Evolutionary conservation across 352 stramenopile species (phyloP).

Genomic region (Phytopythium mirpurense): DNA sequence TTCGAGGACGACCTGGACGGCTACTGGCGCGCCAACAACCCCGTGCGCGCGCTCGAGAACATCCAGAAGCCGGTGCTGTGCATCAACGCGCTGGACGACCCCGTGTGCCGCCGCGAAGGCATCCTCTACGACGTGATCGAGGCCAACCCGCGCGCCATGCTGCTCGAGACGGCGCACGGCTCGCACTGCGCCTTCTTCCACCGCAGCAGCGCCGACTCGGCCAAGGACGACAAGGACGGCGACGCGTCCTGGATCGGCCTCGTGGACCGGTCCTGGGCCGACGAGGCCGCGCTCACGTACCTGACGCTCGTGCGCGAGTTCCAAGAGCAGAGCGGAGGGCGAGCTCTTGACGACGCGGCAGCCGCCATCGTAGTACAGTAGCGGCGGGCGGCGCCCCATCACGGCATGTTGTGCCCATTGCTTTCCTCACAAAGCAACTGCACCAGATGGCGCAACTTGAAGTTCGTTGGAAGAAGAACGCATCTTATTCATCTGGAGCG

Average conservation of each 20-base stretch:
- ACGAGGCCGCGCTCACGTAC: conserved; percentile 56
- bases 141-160: conserved; percentile 21
- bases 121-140: conserved; percentile 31
- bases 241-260: neutral
- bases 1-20: conserved; percentile 25
- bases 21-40: conserved; percentile 40
- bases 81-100: conserved; percentile 45
- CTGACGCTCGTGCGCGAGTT: conserved; percentile 50
- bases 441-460: too few species aligned
- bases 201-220: conserved; percentile 8
- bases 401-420: too few species aligned
- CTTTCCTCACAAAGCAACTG: too few species aligned
- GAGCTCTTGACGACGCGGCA: too few species aligned
- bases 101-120: conserved; percentile 30
- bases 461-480: too few species aligned
- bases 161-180: conserved; percentile 28
- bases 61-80: conserved; percentile 25
- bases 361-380: too few species aligned
- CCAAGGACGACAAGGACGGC: too few species aligned
- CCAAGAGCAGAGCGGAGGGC: too few species aligned
- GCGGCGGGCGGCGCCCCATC: too few species aligned
- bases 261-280: conserved; percentile 56
- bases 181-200: conserved; percentile 43
- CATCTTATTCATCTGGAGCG: too few species aligned
- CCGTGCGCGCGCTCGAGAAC: conserved; percentile 24